phyloP scores from a whole-genome alignment of 805 yeast genomes.

The Aciculoconidium aculeatum region DNA sequence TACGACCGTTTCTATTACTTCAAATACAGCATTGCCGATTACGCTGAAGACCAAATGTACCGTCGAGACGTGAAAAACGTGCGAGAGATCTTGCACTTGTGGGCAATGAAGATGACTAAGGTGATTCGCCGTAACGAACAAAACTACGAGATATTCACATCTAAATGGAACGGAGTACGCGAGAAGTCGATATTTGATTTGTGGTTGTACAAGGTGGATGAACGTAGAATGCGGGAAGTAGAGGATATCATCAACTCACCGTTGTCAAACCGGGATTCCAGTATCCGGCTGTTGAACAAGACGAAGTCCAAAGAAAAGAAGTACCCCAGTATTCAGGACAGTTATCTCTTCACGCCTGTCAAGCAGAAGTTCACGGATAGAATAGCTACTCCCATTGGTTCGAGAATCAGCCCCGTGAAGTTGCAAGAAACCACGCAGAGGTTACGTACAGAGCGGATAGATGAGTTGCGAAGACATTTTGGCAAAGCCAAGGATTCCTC shows the following conservation, averaged over 20 bases:
- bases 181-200: conserved; percentile 29
- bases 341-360: conserved; percentile 31
- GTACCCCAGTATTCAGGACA: conserved; percentile 4
- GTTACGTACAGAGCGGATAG: conserved; percentile 26
- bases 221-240: conserved; percentile 4
- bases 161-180: conserved; percentile 25
- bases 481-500: conserved; percentile 17
- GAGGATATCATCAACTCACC: conserved; percentile 3
- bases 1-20: conserved; percentile 24
- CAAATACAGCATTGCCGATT: conserved; percentile 18
- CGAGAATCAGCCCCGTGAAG: conserved; percentile 29
- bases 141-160: conserved; percentile 27
- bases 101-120: conserved; percentile 34
- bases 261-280: conserved; percentile 2
- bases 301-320: background rate
- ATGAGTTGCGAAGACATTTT: conserved; percentile 29
- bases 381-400: conserved; percentile 16
- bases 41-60: conserved; percentile 25
- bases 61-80: conserved; percentile 22
- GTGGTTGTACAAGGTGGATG: conserved; percentile 27
- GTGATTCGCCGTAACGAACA: conserved; percentile 28
- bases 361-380: conserved; percentile 17
- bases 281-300: no score
- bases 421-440: conserved; percentile 35
- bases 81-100: conserved; percentile 23